phyloP scores from a whole-genome alignment of 169 alveolate genomes.

The Plasmodium fragile region DNA sequence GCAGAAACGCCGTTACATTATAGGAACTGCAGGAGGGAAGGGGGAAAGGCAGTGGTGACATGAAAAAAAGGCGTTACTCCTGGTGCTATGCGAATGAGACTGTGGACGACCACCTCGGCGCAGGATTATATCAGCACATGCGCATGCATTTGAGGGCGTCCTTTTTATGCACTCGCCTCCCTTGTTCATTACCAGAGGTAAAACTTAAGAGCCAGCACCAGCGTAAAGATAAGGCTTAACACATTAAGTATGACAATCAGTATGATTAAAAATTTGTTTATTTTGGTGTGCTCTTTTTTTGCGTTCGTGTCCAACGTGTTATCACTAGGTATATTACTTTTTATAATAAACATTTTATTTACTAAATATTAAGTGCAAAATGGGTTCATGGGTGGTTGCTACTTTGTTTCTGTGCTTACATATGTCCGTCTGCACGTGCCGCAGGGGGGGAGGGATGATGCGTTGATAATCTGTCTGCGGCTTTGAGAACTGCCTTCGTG shows the following conservation, averaged over 20 bases:
- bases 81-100: neutral
- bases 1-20: slow-evolving; percentile 67
- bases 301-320: slow-evolving; percentile 56
- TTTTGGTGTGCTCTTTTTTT: slow-evolving; percentile 63
- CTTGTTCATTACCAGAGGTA: slow-evolving; percentile 45
- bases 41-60: neutral
- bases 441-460: neutral
- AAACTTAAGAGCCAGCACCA: slow-evolving; percentile 46
- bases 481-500: neutral
- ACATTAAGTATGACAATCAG: slow-evolving; percentile 34
- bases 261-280: slow-evolving; percentile 39
- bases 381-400: slow-evolving; percentile 8
- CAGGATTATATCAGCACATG: neutral
- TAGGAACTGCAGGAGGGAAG: slow-evolving; percentile 19
- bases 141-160: neutral
- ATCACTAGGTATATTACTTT: slow-evolving; percentile 58
- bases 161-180: neutral
- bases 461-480: neutral
- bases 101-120: neutral
- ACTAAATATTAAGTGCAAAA: neutral
- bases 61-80: neutral
- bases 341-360: slow-evolving; percentile 71
- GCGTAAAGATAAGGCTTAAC: slow-evolving; percentile 40
- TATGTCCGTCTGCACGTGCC: neutral
- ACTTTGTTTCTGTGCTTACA: neutral